These are phyloP conservation scores for Kingdonia uniflora DNA, from an alignment of 164 flowering plant species.

Conservation along the genomic window DNA sequence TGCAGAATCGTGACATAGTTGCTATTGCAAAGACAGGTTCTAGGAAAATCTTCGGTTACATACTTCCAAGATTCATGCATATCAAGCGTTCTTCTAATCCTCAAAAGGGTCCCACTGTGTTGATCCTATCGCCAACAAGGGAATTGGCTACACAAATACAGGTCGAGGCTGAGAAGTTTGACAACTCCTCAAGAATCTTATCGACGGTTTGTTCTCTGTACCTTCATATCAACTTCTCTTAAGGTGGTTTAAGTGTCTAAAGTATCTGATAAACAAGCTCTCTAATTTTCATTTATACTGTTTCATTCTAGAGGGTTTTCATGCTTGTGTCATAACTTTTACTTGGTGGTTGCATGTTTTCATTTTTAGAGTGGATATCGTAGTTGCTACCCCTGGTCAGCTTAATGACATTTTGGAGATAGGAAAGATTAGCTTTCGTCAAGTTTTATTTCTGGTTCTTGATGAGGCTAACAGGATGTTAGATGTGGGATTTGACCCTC, in stretches of 20 bases:
- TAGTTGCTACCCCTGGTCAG: conserved; percentile 95
- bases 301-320: no score
- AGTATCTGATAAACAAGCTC: no score
- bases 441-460: conserved; percentile 72
- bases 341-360: conserved; percentile 2
- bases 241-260: no score
- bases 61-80: conserved; percentile 77
- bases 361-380: conserved; percentile 81
- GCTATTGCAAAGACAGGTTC: conserved; percentile 98
- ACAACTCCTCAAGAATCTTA: conserved; percentile 65
- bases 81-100: conserved; percentile 44
- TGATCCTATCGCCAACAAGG: conserved; percentile 87
- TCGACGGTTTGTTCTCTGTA: conserved; percentile 45
- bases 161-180: conserved; percentile 83
- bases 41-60: conserved; percentile 85
- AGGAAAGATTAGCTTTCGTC: conserved; percentile 60
- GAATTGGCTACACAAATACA: conserved; percentile 93
- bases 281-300: no score
- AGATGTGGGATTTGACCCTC: conserved; percentile 99
- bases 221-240: background rate
- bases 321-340: no score
- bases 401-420: conserved; percentile 82
- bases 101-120: conserved; percentile 69
- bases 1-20: conserved; percentile 72
- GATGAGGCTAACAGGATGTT: conserved; percentile 98